Percentiles rank a stretch among this genome's conserved stretches.
phyloP scores from a whole-genome alignment of 345 rosid genomes.

The Eucalyptus pauciflora region DNA sequence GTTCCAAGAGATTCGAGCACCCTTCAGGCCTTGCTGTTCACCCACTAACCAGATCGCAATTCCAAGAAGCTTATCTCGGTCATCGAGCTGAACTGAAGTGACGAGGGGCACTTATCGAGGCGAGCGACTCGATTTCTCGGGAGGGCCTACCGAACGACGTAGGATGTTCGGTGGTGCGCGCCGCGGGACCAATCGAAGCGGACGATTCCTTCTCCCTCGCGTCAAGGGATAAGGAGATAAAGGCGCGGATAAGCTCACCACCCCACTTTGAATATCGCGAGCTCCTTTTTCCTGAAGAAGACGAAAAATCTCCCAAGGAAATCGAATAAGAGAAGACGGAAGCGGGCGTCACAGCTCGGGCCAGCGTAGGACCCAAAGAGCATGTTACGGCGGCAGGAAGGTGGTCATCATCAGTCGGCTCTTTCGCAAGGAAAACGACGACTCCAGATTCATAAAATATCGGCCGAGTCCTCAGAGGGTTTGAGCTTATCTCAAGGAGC shows the following conservation, averaged over 20 bases:
- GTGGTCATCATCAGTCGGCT: not conserved
- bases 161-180: not conserved
- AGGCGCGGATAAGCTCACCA: not conserved
- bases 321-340: not conserved
- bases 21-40: not conserved
- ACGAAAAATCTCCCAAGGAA: too few relatives aligned
- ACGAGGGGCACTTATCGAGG: not conserved
- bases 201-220: constrained; percentile 4
- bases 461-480: not conserved
- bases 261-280: not conserved
- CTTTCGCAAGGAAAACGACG: not conserved
- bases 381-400: not conserved
- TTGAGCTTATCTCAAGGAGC: not conserved
- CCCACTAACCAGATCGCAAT: not conserved
- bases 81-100: not conserved
- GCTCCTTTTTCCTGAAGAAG: not conserved
- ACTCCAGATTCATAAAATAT: not conserved
- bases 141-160: not conserved
- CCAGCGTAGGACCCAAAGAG: not conserved
- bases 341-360: not conserved
- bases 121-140: not conserved
- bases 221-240: constrained; percentile 31
- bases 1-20: not conserved
- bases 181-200: constrained; percentile 7
- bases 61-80: not conserved